Evolutionary conservation across 164 flowering plant genomes (phyloP), one percentile per base, ranked within the genome.

Genomic region (Berberis vulgaris): DNA sequence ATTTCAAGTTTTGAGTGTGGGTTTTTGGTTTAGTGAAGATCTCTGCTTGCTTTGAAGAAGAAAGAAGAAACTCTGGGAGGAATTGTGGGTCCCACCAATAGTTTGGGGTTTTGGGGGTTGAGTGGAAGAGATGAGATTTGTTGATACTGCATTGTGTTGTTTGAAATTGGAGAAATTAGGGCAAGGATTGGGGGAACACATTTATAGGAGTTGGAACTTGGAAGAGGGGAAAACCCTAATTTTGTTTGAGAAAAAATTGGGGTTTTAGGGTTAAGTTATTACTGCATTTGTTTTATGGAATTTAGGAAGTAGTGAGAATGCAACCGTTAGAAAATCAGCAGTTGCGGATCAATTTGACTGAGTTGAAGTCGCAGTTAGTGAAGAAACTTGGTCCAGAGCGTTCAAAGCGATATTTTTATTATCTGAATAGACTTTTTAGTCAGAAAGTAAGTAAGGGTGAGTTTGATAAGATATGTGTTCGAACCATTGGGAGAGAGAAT

Each of bases 321-420:
- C 96, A 85, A 69, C 86, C 88, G 9, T 61, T 67, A 62, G 78
- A 72, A 60, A 86, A 76, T 67, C 87, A 53, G 53, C 70, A 76
- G 71, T 68, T 81, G 43, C 83, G 97, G 75, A 84, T 91, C 69
- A 88, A 85, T 78, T 76, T 85, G 54, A 82, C 69, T 46, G 97
- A 91, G 6, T 69, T 95, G 78, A 91, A 82, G 78, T 75, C 74
- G 43, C 92, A 83, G 79, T 76, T 95, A 67, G 86, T 82, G 74
- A 91, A 88, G 85, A 89, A 80, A 73, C 71, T 95, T 57, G 99
- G 99, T 63, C 80, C 76, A 3, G 96, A 95, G 67, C 78, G 80
- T 69, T 83, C 94, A 6, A 81, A 80, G 62, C 77, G 73, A 61
- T 95, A 95, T 49, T 95, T 89, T 64, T 66, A 74, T 66, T 73